A percentile compares a stretch with the other conserved stretches of the same genome.
phyloP scores from a whole-genome alignment of 2,329 filamentous ascomycete genomes.

The Fusarium irregulare region DNA sequence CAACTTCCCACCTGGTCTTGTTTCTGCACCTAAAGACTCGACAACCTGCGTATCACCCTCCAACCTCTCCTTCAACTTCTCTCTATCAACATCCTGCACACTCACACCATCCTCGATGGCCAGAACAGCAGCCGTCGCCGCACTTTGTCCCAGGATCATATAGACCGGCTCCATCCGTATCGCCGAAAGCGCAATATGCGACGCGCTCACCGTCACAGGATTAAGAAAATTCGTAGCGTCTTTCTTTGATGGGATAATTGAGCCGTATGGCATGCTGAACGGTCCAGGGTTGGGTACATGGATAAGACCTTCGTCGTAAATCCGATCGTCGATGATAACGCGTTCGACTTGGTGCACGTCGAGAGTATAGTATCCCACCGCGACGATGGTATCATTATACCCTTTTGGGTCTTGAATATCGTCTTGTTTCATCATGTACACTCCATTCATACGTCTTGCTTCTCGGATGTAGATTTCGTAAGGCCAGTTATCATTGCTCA shows the following conservation, averaged over 20 bases:
- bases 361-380: constrained; percentile 23
- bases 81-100: constrained; percentile 24
- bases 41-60: constrained; percentile 17
- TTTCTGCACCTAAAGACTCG: neutral
- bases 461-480: constrained; percentile 33
- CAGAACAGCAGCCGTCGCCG: constrained; percentile 22
- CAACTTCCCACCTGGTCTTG: neutral
- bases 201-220: constrained; percentile 27
- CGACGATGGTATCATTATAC: constrained; percentile 15
- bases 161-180: constrained; percentile 36
- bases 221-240: constrained; percentile 32
- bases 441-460: constrained; percentile 24
- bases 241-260: constrained; percentile 2
- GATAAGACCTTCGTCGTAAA: constrained; percentile 24
- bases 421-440: constrained; percentile 27
- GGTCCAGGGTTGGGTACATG: constrained; percentile 20
- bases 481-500: constrained; percentile 19
- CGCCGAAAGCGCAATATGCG: constrained; percentile 22
- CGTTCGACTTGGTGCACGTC: constrained; percentile 33
- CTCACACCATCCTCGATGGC: constrained; percentile 27
- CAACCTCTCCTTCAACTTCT: constrained; percentile 6
- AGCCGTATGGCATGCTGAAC: constrained; percentile 18
- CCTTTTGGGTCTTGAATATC: constrained; percentile 18
- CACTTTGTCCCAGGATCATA: constrained; percentile 35
- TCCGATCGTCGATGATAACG: constrained; percentile 12